Evolutionary conservation across 1,284 basidiomycete species (phyloP).

Genomic region (Moesziomyces parantarcticus): DNA sequence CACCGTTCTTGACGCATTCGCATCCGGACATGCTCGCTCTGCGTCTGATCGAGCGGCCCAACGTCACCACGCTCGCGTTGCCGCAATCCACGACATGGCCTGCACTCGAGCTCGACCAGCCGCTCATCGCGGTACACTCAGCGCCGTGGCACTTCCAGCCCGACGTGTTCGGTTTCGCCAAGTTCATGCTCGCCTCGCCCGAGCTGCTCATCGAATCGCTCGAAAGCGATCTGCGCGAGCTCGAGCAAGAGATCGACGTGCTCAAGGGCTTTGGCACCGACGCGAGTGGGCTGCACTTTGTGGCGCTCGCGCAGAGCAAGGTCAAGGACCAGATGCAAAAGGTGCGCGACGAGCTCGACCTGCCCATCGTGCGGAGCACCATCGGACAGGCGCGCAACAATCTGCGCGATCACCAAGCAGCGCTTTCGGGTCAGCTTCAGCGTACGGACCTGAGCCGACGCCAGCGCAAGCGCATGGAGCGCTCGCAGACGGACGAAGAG

Average conservation of each 20-base stretch:
- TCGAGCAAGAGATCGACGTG: conserved; percentile 73
- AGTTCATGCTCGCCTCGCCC: conserved; percentile 96
- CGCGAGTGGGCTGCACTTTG: conserved; percentile 83
- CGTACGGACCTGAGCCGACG: conserved; percentile 47
- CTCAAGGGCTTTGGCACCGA: conserved; percentile 72
- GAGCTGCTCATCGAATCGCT: conserved; percentile 78
- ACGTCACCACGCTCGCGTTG: conserved; percentile 93
- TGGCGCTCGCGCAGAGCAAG: conserved; percentile 75
- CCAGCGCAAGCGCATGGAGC: conserved; percentile 47
- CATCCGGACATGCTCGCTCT: conserved; percentile 74
- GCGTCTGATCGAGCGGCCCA: conserved; percentile 90
- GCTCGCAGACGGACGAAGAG: conserved; percentile 39
- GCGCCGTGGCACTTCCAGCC: conserved; percentile 96
- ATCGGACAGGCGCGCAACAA: conserved; percentile 71
- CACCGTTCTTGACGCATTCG: conserved; percentile 29
- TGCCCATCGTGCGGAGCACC: conserved; percentile 48
- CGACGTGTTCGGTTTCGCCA: conserved; percentile 86
- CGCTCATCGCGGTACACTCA: conserved; percentile 84
- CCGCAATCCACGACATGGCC: conserved; percentile 93
- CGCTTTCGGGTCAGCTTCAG: conserved; percentile 25
- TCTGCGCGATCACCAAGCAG: conserved; percentile 71
- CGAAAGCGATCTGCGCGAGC: conserved; percentile 78
- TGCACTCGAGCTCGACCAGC: conserved; percentile 30
- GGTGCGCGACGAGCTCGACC: conserved; percentile 55
- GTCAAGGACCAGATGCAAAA: conserved; percentile 61